Conservation (phyloP, 306 rosid species). For the Quercus dentata region DNA sequence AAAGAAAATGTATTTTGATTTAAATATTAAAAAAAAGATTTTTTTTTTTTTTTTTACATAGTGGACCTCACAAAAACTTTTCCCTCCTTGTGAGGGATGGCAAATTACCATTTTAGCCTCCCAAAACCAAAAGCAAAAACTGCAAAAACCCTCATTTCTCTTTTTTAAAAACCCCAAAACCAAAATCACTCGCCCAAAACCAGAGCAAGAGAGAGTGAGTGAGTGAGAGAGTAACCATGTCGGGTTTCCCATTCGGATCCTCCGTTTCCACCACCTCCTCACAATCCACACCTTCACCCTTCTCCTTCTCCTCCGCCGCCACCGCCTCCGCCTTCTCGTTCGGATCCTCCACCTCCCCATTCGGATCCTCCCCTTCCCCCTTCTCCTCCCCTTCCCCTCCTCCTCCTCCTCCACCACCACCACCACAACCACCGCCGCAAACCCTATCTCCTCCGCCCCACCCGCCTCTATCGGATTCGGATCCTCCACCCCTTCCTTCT, state of each 20-base stretch:
- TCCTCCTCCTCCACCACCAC: no score
- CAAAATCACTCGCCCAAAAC: background rate
- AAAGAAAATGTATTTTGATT: no score
- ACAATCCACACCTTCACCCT: conserved; percentile 16
- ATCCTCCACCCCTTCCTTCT: conserved; percentile 10
- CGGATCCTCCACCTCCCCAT: background rate
- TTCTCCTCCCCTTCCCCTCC: background rate
- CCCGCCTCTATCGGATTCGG: background rate
- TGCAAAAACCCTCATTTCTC: no score
- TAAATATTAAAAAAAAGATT: no score
- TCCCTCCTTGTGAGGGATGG: no score
- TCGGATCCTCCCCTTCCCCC: background rate
- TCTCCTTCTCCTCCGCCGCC: conserved; percentile 6
- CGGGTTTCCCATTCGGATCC: conserved; percentile 52
- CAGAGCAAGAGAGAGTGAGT: background rate
- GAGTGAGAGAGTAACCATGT: conserved; percentile 37
- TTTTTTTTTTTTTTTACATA: no score
- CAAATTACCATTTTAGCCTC: no score
- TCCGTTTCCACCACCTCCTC: conserved; percentile 17
- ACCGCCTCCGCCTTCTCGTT: conserved; percentile 6
- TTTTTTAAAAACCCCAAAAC: no score
- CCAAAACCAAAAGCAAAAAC: no score
- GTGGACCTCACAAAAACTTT: no score
- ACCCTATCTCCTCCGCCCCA: no score
- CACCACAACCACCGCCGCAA: background rate